Conservation (phyloP, 1,284 basidiomycete genomes). For the Singerocomus inundabilis region DNA sequence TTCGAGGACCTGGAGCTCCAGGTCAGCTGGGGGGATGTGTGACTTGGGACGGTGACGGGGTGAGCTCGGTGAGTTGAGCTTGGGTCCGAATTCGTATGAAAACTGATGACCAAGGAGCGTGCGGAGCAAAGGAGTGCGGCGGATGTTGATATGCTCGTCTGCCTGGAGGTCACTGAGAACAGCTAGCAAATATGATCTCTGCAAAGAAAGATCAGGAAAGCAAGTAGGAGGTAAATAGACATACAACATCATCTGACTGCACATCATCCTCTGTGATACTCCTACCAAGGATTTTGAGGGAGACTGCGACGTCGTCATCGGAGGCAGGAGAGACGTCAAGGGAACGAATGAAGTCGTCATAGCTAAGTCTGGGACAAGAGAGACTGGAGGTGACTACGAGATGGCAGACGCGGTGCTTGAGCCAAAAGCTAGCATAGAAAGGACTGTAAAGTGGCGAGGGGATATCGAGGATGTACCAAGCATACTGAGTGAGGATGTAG, state of each 20-base stretch:
- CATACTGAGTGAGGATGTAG: conserved; percentile 42
- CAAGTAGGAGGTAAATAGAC: conserved; percentile 15
- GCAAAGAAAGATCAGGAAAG: conserved; percentile 3
- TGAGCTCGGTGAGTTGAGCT: conserved; percentile 12
- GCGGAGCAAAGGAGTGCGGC: conserved; percentile 36
- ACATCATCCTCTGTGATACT: conserved; percentile 39
- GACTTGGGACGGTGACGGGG: conserved; percentile 17
- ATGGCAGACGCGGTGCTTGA: conserved; percentile 48
- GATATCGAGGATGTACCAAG: conserved; percentile 62
- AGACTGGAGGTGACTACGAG: conserved; percentile 40
- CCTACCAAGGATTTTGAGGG: conserved; percentile 33
- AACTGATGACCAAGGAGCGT: conserved; percentile 27
- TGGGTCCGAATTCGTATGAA: conserved; percentile 22
- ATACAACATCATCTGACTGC: conserved; percentile 42
- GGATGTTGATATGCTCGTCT: conserved; percentile 31
- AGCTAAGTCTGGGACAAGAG: conserved; percentile 34
- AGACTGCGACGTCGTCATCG: conserved; percentile 20
- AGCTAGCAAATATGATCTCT: conserved; percentile 41
- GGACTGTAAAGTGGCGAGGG: conserved; percentile 45
- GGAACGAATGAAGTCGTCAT: conserved; percentile 38
- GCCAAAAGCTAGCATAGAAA: conserved; percentile 46
- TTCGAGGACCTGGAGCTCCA: conserved; percentile 40
- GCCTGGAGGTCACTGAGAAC: conserved; percentile 37
- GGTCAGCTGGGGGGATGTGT: conserved; percentile 13
- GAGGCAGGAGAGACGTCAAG: conserved; percentile 34